A percentile compares a stretch with the other conserved stretches of the same genome.
Conservation (phyloP, 768 basidiomycete species). For the Boletus reticulatus region DNA sequence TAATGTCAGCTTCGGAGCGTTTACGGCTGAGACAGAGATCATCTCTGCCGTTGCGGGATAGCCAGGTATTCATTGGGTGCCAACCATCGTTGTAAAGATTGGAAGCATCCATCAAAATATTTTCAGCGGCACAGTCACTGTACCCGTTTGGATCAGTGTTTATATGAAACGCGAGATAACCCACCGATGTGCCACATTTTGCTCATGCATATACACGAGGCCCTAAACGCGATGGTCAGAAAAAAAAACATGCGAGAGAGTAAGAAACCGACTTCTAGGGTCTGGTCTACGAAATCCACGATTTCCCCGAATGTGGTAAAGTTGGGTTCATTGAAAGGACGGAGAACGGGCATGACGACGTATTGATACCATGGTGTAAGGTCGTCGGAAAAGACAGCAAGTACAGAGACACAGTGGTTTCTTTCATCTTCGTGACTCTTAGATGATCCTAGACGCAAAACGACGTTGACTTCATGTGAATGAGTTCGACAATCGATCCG, state of each 20-base stretch:
- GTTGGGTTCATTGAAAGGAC: slow-evolving; percentile 20
- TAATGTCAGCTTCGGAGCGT: slow-evolving; percentile 25
- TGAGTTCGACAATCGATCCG: slow-evolving; percentile 2
- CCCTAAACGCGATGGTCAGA: slow-evolving; percentile 18
- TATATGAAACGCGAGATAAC: not conserved
- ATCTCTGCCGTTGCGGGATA: slow-evolving; percentile 9
- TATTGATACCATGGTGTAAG: slow-evolving; percentile 4
- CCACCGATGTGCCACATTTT: slow-evolving; percentile 36
- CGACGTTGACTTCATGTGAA: slow-evolving; percentile 1
- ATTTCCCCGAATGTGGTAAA: slow-evolving; percentile 28
- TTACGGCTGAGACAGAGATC: slow-evolving; percentile 18
- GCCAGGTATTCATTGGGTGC: slow-evolving; percentile 18
- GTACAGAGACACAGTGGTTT: not conserved
- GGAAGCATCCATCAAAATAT: slow-evolving; percentile 31
- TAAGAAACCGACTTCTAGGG: slow-evolving; percentile 17
- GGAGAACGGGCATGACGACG: slow-evolving; percentile 30
- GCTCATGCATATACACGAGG: slow-evolving; percentile 34
- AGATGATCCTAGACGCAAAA: not conserved
- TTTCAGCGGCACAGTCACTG: slow-evolving; percentile 27
- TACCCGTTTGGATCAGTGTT: not conserved
- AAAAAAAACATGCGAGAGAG: accelerated
- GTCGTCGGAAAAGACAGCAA: too few species aligned
- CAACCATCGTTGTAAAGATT: slow-evolving; percentile 25
- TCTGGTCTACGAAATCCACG: slow-evolving; percentile 26
- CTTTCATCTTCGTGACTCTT: not conserved